Conservation (phyloP, 2,329 filamentous ascomycete species). For the Pseudogymnoascus sp. region DNA sequence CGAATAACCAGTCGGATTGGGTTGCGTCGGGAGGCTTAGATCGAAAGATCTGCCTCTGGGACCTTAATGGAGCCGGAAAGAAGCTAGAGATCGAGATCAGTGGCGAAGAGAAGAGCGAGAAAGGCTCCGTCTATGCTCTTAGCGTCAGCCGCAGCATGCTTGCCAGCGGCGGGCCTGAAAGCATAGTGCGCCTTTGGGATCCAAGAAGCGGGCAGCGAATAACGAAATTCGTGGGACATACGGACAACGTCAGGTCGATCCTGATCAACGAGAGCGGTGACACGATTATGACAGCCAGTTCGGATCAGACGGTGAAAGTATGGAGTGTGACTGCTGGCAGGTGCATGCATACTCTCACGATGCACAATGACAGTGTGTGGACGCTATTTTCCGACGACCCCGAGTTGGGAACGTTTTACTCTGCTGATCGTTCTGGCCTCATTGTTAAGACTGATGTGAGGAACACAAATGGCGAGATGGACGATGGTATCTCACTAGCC, state of each 20-base stretch:
- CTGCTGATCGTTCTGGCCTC: slow-evolving; percentile 81
- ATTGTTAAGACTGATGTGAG: slow-evolving; percentile 95
- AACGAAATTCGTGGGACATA: slow-evolving; percentile 94
- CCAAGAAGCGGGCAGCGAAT: slow-evolving; percentile 79
- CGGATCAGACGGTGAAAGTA: slow-evolving; percentile 94
- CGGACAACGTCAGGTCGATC: slow-evolving; percentile 87
- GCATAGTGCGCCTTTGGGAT: slow-evolving; percentile 88
- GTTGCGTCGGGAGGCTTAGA: slow-evolving; percentile 91
- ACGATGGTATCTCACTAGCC: slow-evolving; percentile 85
- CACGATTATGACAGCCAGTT: slow-evolving; percentile 86
- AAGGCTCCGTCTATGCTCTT: slow-evolving; percentile 91
- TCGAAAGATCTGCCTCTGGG: slow-evolving; percentile 87
- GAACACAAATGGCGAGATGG: slow-evolving; percentile 60
- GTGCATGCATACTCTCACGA: slow-evolving; percentile 96
- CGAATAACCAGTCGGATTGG: slow-evolving; percentile 65
- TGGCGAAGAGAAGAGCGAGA: slow-evolving; percentile 76
- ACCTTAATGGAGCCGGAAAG: slow-evolving; percentile 79
- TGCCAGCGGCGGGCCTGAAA: slow-evolving; percentile 89
- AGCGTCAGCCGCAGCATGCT: slow-evolving; percentile 72
- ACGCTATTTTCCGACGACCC: slow-evolving; percentile 86
- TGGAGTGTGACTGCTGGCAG: slow-evolving; percentile 94
- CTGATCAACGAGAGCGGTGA: slow-evolving; percentile 83
- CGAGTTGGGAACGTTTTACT: slow-evolving; percentile 83
- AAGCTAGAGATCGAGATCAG: slow-evolving; percentile 76
- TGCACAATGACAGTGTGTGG: slow-evolving; percentile 99